Evolutionary conservation across 805 yeast species (phyloP).

Genomic region (Deakozyma indianensis): DNA sequence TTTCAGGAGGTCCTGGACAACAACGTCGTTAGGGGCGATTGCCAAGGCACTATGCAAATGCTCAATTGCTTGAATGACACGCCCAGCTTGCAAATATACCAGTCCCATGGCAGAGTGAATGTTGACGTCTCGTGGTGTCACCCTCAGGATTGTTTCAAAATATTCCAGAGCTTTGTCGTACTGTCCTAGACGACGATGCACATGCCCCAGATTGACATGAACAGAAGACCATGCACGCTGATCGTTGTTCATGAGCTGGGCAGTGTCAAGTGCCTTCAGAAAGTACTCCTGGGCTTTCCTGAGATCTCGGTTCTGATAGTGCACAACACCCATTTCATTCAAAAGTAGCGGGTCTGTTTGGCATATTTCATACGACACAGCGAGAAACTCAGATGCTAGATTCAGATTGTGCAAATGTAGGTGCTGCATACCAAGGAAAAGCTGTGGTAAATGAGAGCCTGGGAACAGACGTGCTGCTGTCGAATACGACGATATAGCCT

Average conservation of each 20-base stretch:
- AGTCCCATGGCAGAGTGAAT: conserved; percentile 76
- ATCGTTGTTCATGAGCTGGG: conserved; percentile 41
- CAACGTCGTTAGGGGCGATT: conserved; percentile 63
- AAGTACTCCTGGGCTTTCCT: conserved; percentile 45
- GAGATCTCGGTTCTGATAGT: conserved; percentile 65
- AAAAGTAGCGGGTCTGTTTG: conserved; percentile 74
- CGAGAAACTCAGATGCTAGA: conserved; percentile 74
- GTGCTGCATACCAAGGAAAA: conserved; percentile 94
- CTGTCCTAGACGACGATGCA: conserved; percentile 29
- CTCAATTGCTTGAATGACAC: conserved; percentile 53
- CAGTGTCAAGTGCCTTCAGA: conserved; percentile 7
- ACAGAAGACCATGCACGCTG: conserved; percentile 76
- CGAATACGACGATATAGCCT: conserved; percentile 92
- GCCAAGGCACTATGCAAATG: conserved; percentile 71
- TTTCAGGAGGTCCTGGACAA: conserved; percentile 66
- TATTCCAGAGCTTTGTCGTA: conserved; percentile 55
- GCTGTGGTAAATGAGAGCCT: conserved; percentile 67
- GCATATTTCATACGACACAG: conserved; percentile 62
- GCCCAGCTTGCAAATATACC: conserved; percentile 56
- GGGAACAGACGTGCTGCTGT: conserved; percentile 80
- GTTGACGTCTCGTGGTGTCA: conserved; percentile 58
- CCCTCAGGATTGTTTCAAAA: conserved; percentile 60
- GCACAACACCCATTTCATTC: conserved; percentile 88
- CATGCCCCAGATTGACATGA: conserved; percentile 13
- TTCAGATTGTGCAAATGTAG: conserved; percentile 70